Evolutionary conservation across 2,329 filamentous ascomycete species (phyloP), one percentile per base, ranked within the genome.

Genomic region (Xylariaceae sp.): DNA sequence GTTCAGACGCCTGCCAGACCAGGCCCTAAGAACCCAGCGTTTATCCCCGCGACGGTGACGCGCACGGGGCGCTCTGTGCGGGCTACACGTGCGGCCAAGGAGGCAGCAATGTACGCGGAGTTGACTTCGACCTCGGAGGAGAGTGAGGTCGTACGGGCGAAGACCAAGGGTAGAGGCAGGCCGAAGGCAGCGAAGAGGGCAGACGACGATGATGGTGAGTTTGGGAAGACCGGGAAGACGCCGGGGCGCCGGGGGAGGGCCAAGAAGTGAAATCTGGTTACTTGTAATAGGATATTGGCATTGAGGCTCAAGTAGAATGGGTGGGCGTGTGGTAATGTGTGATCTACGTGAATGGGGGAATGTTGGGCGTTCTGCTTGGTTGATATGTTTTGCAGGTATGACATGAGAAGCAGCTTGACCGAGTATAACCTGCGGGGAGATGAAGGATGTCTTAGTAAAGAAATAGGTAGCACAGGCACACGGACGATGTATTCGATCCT

Each of bases 401-500:
- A n/a, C n/a, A n/a, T n/a, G n/a, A n/a, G n/a, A n/a, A n/a, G n/a
- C 21, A 11, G 26, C 35, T 30, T 40, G 20, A 23, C n/a, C 8
- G 32, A 2, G 35, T 32, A 9, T 29, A 21, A 32, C 30, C 16
- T 40, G 9, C 26, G 5, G 23, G 15, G 11, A 30, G 44, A n/a
- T n/a, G n/a, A n/a, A n/a, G n/a, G n/a, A n/a, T n/a, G n/a, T n/a
- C n/a, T n/a, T n/a, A n/a, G n/a, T n/a, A 33, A 3, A 9, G 30
- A 33, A 33, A 13, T 4, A 9, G 30, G 30, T 33, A 11, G n/a
- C n/a, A n/a, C n/a, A n/a, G 21, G 29, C 8, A 27, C 32, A 41
- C 26, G 24, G 35, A 33, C 46, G 26, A 49, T 41, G 23, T 49
- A 40, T 41, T 33, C 36, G n/a, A 40, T 49, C 46, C 27, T 49